These are phyloP conservation scores for Botrytis pseudocinerea DNA, from an alignment of 2,329 filamentous ascomycete genomes.

Conservation along the genomic window DNA sequence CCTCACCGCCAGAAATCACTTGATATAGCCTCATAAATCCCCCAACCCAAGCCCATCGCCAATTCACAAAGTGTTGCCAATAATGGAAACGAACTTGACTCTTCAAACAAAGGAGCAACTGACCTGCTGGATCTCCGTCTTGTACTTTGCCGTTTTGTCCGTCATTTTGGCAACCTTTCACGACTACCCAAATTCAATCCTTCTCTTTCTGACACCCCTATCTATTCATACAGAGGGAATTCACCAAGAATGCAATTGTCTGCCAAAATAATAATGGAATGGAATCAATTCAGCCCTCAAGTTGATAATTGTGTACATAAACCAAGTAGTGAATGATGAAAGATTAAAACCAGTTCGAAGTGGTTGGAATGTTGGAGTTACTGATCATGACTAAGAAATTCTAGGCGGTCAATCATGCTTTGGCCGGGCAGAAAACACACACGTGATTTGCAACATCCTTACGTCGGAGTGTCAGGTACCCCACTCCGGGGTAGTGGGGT, in stretches of 20 bases:
- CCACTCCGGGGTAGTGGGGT: slow-evolving; percentile 8
- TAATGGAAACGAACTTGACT: not conserved
- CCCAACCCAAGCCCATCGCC: not conserved
- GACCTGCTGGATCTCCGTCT: slow-evolving; percentile 97
- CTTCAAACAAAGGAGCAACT: slow-evolving; percentile 41
- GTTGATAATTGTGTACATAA: not conserved
- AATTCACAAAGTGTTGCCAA: not conserved
- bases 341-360: not conserved
- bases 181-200: not conserved
- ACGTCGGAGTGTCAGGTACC: not conserved
- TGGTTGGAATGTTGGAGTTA: not conserved
- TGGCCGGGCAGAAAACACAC: not conserved
- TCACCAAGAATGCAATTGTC: not conserved
- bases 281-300: not conserved
- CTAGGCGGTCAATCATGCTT: not conserved
- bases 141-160: slow-evolving; percentile 75
- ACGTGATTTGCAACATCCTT: not conserved
- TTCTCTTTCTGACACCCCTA: slow-evolving; percentile 1
- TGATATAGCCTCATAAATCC: slow-evolving; percentile 7
- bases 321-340: not conserved
- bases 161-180: slow-evolving; percentile 45
- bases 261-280: not conserved
- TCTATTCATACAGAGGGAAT: not conserved
- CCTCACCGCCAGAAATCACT: slow-evolving; percentile 1
- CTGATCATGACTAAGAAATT: slow-evolving; percentile 4